Conservation (phyloP, 208 protist species). For the Vickermania spadyakhi region DNA sequence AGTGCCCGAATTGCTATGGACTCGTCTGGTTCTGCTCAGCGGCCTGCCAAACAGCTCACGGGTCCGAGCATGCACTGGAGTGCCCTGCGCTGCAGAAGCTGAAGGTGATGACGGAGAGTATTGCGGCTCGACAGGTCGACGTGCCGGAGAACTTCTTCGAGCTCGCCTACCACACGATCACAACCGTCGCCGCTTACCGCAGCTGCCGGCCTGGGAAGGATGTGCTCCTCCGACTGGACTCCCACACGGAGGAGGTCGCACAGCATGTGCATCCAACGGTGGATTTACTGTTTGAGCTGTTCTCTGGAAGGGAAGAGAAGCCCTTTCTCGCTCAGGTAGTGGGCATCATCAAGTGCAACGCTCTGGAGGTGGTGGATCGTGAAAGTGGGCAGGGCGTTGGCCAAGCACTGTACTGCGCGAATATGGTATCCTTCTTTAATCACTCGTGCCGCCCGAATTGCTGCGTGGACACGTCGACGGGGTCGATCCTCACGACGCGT, state of each 20-base stretch:
- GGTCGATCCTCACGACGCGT: constrained; percentile 57
- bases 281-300: constrained; percentile 32
- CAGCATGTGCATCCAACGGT: constrained; percentile 44
- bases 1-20: too few species aligned
- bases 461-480: constrained; percentile 29
- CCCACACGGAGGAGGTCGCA: constrained; percentile 48
- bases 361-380: constrained; percentile 48
- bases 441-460: constrained; percentile 82
- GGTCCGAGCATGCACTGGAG: constrained; percentile 49
- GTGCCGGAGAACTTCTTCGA: constrained; percentile 59
- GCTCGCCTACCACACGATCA: constrained; percentile 57
- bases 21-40: constrained; percentile 66
- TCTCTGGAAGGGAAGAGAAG: constrained; percentile 13
- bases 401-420: constrained; percentile 54
- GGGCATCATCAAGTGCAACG: constrained; percentile 73
- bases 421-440: constrained; percentile 67
- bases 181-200: constrained; percentile 42
- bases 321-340: constrained; percentile 28
- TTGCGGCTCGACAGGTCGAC: constrained; percentile 23
- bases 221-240: constrained; percentile 27
- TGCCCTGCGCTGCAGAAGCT: constrained; percentile 42
- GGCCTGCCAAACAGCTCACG: constrained; percentile 29
- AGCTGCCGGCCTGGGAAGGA: constrained; percentile 25
- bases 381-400: constrained; percentile 49
- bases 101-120: constrained; percentile 29